phyloP scores from a whole-genome alignment of 441 rosid species.

The Heliophila coronopifolia region DNA sequence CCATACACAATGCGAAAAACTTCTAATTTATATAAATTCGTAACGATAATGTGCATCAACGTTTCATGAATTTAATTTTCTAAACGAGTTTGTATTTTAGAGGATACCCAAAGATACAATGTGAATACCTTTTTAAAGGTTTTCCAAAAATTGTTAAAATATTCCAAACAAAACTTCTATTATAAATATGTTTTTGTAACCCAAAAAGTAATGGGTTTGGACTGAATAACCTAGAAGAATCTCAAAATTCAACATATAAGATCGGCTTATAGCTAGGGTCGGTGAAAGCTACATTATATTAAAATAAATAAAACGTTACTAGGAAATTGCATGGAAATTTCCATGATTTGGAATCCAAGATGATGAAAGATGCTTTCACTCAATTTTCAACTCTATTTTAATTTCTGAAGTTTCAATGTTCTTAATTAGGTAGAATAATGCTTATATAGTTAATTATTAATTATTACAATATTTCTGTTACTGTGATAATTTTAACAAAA shows the following conservation, averaged over 20 bases:
- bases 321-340: slow-evolving; percentile 28
- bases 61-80: no score
- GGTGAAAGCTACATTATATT: slow-evolving; percentile 20
- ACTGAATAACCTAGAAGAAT: slow-evolving; percentile 1
- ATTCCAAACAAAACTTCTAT: not conserved
- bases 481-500: not conserved
- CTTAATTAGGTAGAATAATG: no score
- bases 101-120: no score
- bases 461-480: not conserved
- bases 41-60: no score
- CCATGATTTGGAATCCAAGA: slow-evolving; percentile 23
- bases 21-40: no score
- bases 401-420: not conserved
- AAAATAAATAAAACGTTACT: slow-evolving; percentile 7
- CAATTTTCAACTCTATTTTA: slow-evolving; percentile 5
- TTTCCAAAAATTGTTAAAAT: no score
- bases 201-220: not conserved
- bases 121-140: no score
- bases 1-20: no score
- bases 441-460: not conserved
- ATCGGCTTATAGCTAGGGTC: slow-evolving; percentile 8
- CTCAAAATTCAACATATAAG: slow-evolving; percentile 1
- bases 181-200: not conserved
- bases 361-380: slow-evolving; percentile 11
- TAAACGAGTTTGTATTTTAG: no score